Conservation (phyloP, 768 basidiomycete genomes). For the Tephrocybe rancida region DNA sequence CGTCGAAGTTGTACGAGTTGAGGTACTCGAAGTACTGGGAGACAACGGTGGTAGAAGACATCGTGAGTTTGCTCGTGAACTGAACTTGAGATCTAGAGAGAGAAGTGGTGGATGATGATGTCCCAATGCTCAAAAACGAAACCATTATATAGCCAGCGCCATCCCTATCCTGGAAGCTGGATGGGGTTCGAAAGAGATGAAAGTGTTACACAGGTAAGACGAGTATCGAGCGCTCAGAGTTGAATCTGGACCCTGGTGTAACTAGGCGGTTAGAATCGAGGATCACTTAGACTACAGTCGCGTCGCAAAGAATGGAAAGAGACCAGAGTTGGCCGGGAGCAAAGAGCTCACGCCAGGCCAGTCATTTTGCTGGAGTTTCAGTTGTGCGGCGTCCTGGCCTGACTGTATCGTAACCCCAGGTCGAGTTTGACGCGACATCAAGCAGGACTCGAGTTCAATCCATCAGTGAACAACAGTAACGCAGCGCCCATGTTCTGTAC, state of each 20-base stretch:
- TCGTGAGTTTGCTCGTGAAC: background rate
- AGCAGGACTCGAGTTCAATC: too few species aligned
- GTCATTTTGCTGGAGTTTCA: too few species aligned
- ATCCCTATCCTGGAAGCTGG: background rate
- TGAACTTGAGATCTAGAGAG: background rate
- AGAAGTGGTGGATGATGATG: background rate
- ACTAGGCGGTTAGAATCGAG: background rate
- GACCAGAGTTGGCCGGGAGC: constrained; percentile 5
- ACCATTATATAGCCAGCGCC: background rate
- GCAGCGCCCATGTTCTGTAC: too few species aligned
- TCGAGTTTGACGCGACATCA: too few species aligned
- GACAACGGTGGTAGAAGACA: constrained; percentile 6
- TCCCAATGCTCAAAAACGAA: background rate
- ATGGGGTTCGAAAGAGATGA: background rate
- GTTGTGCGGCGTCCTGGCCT: too few species aligned
- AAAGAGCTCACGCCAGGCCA: background rate
- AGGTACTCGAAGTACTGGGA: constrained; percentile 8
- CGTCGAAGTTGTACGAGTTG: constrained; percentile 1
- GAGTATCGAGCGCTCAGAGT: background rate
- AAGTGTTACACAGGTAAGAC: background rate
- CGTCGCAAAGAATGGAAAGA: too few species aligned
- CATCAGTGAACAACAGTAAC: too few species aligned
- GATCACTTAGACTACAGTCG: background rate
- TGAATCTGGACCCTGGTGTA: constrained; percentile 1
- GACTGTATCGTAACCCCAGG: too few species aligned